These are phyloP conservation scores for Tetradesmus obliquus DNA, from an alignment of 139 green algal genomes.

Conservation along the genomic window DNA sequence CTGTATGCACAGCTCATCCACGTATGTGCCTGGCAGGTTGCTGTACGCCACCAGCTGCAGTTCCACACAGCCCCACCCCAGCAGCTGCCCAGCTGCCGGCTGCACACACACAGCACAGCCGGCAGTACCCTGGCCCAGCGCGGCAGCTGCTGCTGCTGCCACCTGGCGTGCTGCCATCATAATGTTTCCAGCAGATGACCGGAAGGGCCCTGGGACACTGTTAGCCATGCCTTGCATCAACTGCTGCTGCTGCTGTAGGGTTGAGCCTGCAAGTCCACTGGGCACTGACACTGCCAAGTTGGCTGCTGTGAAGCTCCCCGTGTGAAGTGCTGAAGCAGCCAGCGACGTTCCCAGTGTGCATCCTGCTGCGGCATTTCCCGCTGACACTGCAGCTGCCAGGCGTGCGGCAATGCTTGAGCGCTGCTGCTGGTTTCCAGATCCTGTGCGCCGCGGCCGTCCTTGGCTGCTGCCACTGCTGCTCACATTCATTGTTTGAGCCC, in stretches of 20 bases:
- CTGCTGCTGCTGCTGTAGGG: neutral
- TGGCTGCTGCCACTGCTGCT: neutral
- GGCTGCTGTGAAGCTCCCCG: neutral
- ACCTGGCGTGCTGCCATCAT: slow-evolving; percentile 4
- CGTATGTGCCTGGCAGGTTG: slow-evolving; percentile 27
- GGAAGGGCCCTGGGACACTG: neutral
- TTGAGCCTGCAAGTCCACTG: neutral
- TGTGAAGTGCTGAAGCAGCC: neutral
- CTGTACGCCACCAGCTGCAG: slow-evolving; percentile 17
- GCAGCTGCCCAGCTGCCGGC: neutral
- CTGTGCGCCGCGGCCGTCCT: neutral
- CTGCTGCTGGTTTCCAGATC: slow-evolving; percentile 1
- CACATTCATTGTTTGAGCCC: neutral
- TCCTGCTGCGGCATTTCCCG: neutral
- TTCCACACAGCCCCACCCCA: slow-evolving; percentile 2
- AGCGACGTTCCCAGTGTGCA: neutral
- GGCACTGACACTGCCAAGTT: neutral
- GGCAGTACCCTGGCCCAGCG: neutral
- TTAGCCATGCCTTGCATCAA: neutral
- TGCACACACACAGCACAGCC: slow-evolving; percentile 18
- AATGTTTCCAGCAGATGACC: slow-evolving; percentile 4
- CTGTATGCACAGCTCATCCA: slow-evolving; percentile 11
- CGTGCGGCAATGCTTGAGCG: neutral
- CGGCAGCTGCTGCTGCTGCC: slow-evolving; percentile 32
- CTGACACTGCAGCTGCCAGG: neutral